A percentile compares a stretch with the other conserved stretches of the same genome.
phyloP scores from a whole-genome alignment of 2,329 filamentous ascomycete genomes.

The Lasiodiplodia gonubiensis region DNA sequence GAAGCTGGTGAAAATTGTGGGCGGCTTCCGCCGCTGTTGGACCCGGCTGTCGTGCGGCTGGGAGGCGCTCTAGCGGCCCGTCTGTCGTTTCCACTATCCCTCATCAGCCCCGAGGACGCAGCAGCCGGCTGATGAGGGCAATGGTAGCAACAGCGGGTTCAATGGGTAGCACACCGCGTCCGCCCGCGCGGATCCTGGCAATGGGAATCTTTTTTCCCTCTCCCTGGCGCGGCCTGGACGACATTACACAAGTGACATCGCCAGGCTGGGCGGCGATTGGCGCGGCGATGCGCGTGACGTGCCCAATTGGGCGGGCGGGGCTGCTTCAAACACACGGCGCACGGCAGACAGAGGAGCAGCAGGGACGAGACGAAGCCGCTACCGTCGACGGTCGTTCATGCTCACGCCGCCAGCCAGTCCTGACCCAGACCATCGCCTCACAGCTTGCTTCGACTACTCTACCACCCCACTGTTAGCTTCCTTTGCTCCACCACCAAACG shows the following conservation, averaged over 20 bases:
- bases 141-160: background rate
- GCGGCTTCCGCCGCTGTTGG: slow-evolving; percentile 11
- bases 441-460: slow-evolving; percentile 16
- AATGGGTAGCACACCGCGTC: background rate
- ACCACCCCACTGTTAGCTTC: slow-evolving; percentile 28
- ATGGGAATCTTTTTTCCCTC: background rate
- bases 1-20: slow-evolving; percentile 6
- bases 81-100: slow-evolving; percentile 7
- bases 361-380: slow-evolving; percentile 5
- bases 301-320: slow-evolving; percentile 19
- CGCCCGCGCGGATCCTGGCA: background rate
- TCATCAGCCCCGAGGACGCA: background rate
- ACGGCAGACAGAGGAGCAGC: background rate
- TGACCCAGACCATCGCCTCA: background rate
- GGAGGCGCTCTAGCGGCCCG: slow-evolving; percentile 5
- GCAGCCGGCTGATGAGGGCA: background rate
- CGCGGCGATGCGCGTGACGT: slow-evolving; percentile 23
- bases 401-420: slow-evolving; percentile 1
- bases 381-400: background rate
- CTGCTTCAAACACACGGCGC: slow-evolving; percentile 18
- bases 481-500: slow-evolving; percentile 26
- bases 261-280: slow-evolving; percentile 16
- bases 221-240: slow-evolving; percentile 2
- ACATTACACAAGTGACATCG: slow-evolving; percentile 19
- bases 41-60: slow-evolving; percentile 17